Evolutionary conservation across 1,284 basidiomycete species (phyloP), one percentile per base, ranked within the genome.

Genomic region (Fistulinella cinereoalba): DNA sequence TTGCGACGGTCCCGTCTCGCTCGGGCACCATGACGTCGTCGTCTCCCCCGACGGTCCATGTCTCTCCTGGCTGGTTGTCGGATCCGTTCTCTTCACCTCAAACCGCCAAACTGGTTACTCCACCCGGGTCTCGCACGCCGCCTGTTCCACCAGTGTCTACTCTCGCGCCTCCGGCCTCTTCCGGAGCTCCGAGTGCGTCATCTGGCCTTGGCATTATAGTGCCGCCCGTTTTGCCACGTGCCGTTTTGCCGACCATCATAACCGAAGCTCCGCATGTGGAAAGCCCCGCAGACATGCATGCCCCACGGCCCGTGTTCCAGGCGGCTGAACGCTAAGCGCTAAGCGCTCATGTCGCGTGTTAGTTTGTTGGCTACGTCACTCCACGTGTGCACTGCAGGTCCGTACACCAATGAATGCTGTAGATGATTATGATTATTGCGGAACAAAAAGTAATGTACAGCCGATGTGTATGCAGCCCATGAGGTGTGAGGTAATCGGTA

Each of bases 271-370:
- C 46, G n/a, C 56, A 48, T 6, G 58, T 64, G 25, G 66, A 68
- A 28, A 64, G 66, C 40, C 62, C 62, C 1, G 36, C 45, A 22
- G 64, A 66, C 36, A 62, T 64, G 51, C 27, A 47, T 16, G 38
- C 47, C 18, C 3, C 37, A 4, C 53, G 53, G 8, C 50, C 48
- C n/a, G 23, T 54, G 11, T 43, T 62, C 22, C 43, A 21, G 21
- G 21, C 23, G 12, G 21, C 15, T 8, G 29, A 31, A 31, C 13
- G 29, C 29, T 7, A 43, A 19, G 41, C 29, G n/a, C 27, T 33
- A 46, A 36, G 25, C 41, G 45, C 49, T n/a, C 25, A 27, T 27
- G n/a, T n/a, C n/a, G 25, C 25, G 25, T 27, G 25, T 27, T 7
- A 27, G 25, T 27, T 7, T 27, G 25, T 27, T 12, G 12, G 12